These are phyloP conservation scores for Yarrowia sp. DNA, from an alignment of 805 yeast genomes.

Conservation along the genomic window DNA sequence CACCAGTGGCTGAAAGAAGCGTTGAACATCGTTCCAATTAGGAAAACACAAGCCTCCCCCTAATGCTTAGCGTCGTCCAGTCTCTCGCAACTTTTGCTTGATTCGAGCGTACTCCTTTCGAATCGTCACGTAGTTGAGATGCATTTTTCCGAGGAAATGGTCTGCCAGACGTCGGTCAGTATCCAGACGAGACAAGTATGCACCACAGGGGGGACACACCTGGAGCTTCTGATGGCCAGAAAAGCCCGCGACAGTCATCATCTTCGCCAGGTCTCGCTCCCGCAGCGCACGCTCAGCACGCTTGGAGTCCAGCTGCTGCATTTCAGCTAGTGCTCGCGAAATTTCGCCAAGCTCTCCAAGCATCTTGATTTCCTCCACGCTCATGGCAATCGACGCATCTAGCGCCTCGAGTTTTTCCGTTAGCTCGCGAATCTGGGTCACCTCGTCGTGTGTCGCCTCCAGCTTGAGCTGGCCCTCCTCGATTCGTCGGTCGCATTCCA, in stretches of 20 bases:
- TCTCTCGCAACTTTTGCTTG: conserved; percentile 28
- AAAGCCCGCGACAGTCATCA: conserved; percentile 65
- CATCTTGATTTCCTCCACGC: conserved; percentile 62
- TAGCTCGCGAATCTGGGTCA: conserved; percentile 43
- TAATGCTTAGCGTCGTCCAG: not conserved
- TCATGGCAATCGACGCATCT: conserved; percentile 62
- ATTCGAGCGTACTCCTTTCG: conserved; percentile 41
- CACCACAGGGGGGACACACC: conserved; percentile 88
- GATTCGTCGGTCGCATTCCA: conserved; percentile 66
- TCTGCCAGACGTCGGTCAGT: conserved; percentile 86
- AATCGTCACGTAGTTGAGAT: conserved; percentile 77
- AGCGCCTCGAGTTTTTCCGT: conserved; percentile 40
- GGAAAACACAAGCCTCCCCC: not conserved
- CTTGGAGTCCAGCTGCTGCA: conserved; percentile 46
- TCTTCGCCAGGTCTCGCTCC: conserved; percentile 55
- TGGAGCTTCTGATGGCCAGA: conserved; percentile 87
- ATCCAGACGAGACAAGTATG: conserved; percentile 79
- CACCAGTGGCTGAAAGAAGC: too few species aligned
- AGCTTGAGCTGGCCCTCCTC: conserved; percentile 60
- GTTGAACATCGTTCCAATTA: not conserved
- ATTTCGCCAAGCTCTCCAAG: conserved; percentile 52
- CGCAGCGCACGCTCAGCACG: conserved; percentile 49
- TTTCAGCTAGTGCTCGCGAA: conserved; percentile 46
- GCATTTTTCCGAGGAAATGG: conserved; percentile 85
- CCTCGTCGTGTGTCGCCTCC: conserved; percentile 74